Conservation (phyloP, 2,329 filamentous ascomycete genomes). For the Sporothrix protearum region DNA sequence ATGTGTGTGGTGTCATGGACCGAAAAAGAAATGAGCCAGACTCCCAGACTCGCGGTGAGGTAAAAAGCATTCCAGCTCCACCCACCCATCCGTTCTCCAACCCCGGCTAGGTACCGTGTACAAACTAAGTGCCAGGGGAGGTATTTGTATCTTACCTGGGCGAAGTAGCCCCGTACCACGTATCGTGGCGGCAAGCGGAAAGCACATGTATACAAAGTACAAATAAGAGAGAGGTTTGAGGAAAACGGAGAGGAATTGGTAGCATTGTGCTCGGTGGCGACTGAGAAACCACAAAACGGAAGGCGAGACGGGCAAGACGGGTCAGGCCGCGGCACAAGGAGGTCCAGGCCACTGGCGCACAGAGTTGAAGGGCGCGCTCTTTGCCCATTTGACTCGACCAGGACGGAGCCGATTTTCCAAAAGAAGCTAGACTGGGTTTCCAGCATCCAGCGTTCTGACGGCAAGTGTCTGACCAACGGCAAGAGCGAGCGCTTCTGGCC, state of each 20-base stretch:
- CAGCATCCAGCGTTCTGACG: background rate
- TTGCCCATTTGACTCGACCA: conserved; percentile 22
- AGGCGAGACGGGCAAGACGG: background rate
- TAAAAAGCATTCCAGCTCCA: conserved; percentile 25
- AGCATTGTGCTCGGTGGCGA: background rate
- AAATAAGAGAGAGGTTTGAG: background rate
- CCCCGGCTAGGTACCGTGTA: conserved; percentile 27
- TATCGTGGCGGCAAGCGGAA: conserved; percentile 19
- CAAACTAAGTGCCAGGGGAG: conserved; percentile 26
- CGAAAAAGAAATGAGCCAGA: conserved; percentile 20
- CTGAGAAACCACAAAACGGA: conserved; percentile 1
- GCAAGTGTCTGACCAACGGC: background rate
- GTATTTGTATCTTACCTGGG: conserved; percentile 24
- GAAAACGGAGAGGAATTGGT: background rate
- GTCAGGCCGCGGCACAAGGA: conserved; percentile 19
- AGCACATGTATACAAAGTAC: too few relatives aligned
- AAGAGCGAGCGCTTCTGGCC: background rate
- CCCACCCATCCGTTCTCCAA: conserved; percentile 22
- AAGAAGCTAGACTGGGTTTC: background rate
- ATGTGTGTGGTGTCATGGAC: conserved; percentile 26
- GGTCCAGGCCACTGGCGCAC: background rate
- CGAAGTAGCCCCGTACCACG: background rate
- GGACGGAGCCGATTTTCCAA: conserved; percentile 22
- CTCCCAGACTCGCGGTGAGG: conserved; percentile 30
- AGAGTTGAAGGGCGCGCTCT: background rate